phyloP scores from a whole-genome alignment of 164 flowering plant species.

The Cinnamomum chago region DNA sequence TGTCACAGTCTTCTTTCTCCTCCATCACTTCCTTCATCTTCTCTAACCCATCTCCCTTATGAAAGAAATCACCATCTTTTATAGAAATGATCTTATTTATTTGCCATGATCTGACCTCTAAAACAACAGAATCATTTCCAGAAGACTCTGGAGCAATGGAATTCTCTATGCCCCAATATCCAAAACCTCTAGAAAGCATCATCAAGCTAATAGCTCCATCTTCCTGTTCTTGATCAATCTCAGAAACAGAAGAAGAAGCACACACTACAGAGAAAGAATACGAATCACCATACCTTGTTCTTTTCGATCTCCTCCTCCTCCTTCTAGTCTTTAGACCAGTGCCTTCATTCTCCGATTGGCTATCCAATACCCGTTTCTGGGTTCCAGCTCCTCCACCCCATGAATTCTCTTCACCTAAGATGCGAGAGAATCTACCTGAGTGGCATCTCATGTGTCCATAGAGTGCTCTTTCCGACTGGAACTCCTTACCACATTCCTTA shows the following conservation, averaged over 20 bases:
- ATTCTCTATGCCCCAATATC: slow-evolving; percentile 34
- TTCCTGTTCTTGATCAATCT: slow-evolving; percentile 65
- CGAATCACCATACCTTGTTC: slow-evolving; percentile 23
- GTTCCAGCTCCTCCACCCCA: slow-evolving; percentile 21
- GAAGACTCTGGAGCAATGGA: slow-evolving; percentile 52
- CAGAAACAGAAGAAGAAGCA: slow-evolving; percentile 49
- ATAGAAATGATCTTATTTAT: slow-evolving; percentile 11
- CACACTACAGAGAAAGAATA: slow-evolving; percentile 32
- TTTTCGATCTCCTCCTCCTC: slow-evolving; percentile 40
- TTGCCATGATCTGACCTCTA: slow-evolving; percentile 50
- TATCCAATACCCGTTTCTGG: slow-evolving; percentile 35
- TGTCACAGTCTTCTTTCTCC: not conserved
- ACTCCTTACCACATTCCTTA: slow-evolving; percentile 77
- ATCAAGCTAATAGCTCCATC: slow-evolving; percentile 76
- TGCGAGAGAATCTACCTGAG: slow-evolving; percentile 31
- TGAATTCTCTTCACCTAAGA: slow-evolving; percentile 18
- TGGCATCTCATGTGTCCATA: slow-evolving; percentile 89
- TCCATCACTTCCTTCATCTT: slow-evolving; percentile 23
- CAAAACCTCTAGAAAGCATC: slow-evolving; percentile 76
- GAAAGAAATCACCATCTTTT: slow-evolving; percentile 7
- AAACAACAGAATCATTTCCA: slow-evolving; percentile 55
- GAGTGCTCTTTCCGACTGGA: slow-evolving; percentile 68
- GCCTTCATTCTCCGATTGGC: slow-evolving; percentile 55
- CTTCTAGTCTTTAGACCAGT: slow-evolving; percentile 25
- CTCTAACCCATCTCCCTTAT: slow-evolving; percentile 9